These are phyloP conservation scores for Ziziphus jujuba DNA, from an alignment of 306 rosid species.

Conservation along the genomic window DNA sequence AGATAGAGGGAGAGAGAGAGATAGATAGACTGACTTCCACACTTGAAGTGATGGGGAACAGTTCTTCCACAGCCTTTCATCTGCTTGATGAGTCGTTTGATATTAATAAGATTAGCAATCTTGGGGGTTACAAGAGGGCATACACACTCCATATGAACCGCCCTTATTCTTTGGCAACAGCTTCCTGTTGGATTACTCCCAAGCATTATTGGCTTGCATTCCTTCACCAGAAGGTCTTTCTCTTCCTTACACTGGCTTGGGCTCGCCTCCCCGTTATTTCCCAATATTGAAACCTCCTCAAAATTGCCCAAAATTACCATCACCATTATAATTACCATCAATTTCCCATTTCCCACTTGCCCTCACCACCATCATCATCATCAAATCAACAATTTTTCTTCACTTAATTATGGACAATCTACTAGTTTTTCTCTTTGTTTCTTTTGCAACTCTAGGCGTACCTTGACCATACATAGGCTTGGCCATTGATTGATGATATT, in stretches of 20 bases:
- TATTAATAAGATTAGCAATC: constrained; percentile 5
- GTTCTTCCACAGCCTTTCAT: constrained; percentile 19
- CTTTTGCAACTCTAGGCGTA: too few relatives aligned
- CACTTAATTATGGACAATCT: too few relatives aligned
- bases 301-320: too few relatives aligned
- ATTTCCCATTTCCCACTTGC: background rate
- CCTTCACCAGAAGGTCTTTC: constrained; percentile 6
- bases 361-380: background rate
- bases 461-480: too few relatives aligned
- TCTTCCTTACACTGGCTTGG: constrained; percentile 24
- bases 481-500: too few relatives aligned
- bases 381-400: too few relatives aligned
- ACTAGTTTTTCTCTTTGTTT: too few relatives aligned
- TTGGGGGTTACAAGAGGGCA: constrained; percentile 28
- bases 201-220: background rate
- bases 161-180: constrained; percentile 15
- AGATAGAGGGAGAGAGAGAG: background rate
- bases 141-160: constrained; percentile 12
- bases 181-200: background rate
- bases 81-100: background rate
- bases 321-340: constrained; percentile 1
- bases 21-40: constrained; percentile 19
- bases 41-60: constrained; percentile 27
- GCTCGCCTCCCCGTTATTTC: background rate
- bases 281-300: too few relatives aligned